Conservation (phyloP, 345 rosid genomes). For the Populus ilicifolia region DNA sequence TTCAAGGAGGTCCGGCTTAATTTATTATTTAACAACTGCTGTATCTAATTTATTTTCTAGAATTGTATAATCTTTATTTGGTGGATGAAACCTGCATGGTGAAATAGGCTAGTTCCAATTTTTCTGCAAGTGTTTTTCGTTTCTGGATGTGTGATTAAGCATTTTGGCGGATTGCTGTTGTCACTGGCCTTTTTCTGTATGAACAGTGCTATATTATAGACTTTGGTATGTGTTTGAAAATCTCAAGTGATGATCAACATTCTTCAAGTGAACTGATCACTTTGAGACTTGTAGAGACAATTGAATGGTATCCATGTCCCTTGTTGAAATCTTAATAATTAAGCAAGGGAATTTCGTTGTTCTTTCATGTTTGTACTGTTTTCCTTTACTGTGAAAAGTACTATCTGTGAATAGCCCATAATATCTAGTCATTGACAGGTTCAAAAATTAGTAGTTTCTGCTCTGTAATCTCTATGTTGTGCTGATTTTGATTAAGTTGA, state of each 20-base stretch:
- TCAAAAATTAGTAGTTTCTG: not conserved
- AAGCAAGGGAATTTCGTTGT: not conserved
- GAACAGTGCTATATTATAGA: not conserved
- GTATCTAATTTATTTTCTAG: not conserved
- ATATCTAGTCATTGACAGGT: not conserved
- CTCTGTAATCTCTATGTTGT: no score
- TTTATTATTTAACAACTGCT: constrained; percentile 4
- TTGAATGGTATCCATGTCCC: not conserved
- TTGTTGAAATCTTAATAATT: not conserved
- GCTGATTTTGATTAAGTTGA: not conserved
- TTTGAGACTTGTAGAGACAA: not conserved
- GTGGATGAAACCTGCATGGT: not conserved
- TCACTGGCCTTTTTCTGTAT: not conserved
- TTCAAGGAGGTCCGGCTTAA: constrained; percentile 77
- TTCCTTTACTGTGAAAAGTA: not conserved
- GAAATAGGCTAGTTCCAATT: not conserved
- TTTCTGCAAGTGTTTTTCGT: not conserved
- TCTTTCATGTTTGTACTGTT: not conserved
- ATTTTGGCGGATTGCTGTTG: not conserved
- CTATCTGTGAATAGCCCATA: not conserved
- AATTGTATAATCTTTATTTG: not conserved
- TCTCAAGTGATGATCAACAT: not conserved
- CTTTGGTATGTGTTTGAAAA: not conserved
- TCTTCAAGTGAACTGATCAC: not conserved
- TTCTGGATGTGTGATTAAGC: not conserved